Conservation (phyloP, 352 stramenopile species). For the Phytophthora vignae region DNA sequence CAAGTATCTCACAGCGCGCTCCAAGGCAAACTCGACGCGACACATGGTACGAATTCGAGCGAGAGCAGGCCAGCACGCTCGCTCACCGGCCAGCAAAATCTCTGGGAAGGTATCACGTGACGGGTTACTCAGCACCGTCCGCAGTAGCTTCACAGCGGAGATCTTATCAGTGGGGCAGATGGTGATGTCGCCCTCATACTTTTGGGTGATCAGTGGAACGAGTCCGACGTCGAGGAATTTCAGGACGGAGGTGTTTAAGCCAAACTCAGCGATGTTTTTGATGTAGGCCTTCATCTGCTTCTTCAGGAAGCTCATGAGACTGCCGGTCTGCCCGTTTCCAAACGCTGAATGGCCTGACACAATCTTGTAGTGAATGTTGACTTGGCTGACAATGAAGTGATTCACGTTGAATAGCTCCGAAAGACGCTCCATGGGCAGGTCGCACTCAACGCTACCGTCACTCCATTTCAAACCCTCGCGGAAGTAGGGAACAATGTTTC, state of each 20-base stretch:
- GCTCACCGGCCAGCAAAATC: conserved; percentile 91
- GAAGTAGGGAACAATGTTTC: conserved; percentile 84
- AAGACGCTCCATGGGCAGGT: conserved; percentile 97
- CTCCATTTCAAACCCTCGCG: conserved; percentile 92
- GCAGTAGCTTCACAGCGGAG: conserved; percentile 77
- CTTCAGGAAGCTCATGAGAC: conserved; percentile 95
- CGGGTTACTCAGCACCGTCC: conserved; percentile 87
- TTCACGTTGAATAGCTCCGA: conserved; percentile 99
- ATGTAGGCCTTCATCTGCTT: conserved; percentile 94
- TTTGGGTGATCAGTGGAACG: conserved; percentile 87
- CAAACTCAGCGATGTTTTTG: conserved; percentile 88
- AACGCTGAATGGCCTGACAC: conserved; percentile 81
- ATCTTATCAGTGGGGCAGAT: conserved; percentile 95
- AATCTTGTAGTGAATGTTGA: conserved; percentile 90
- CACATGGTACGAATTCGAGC: conserved; percentile 96
- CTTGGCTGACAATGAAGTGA: conserved; percentile 98
- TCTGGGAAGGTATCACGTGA: conserved; percentile 63
- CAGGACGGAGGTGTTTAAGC: conserved; percentile 84
- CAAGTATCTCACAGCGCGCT: conserved; percentile 88
- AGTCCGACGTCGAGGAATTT: conserved; percentile 86
- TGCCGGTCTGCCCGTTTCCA: conserved; percentile 77
- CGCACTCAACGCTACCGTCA: conserved; percentile 94
- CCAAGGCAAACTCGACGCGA: conserved; percentile 96
- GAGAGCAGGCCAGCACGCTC: conserved; percentile 94
- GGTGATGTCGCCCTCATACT: conserved; percentile 99